Evolutionary conservation across 768 basidiomycete genomes (phyloP).

Genomic region (Cyclocybe cylindracea): DNA sequence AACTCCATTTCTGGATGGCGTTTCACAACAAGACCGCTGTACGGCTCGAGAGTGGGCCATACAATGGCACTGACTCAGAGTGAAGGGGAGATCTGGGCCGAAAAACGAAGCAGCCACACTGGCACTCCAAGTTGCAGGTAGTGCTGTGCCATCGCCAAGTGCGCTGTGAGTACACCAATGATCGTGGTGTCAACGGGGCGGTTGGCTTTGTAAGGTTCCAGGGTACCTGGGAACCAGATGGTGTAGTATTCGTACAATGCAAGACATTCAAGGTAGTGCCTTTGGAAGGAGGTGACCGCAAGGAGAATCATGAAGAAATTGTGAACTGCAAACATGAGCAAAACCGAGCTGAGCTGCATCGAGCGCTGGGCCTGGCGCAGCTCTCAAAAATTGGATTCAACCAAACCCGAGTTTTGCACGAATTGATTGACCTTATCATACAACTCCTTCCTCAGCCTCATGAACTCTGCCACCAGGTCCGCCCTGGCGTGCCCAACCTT

Average conservation of each 20-base stretch:
- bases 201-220: background rate
- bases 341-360: background rate
- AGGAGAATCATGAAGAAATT: background rate
- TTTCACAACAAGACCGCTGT: background rate
- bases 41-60: too few relatives aligned
- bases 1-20: background rate
- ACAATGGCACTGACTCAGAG: too few relatives aligned
- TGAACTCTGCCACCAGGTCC: background rate
- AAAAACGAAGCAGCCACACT: too few relatives aligned
- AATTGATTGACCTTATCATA: background rate
- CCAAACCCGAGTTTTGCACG: background rate
- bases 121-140: too few relatives aligned
- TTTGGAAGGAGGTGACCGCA: conserved; percentile 3
- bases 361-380: background rate
- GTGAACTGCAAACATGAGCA: background rate
- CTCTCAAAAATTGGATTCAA: background rate
- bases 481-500: background rate
- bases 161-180: background rate
- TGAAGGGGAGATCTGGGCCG: too few relatives aligned
- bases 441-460: background rate
- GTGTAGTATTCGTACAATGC: background rate
- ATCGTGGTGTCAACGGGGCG: background rate
- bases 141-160: background rate
- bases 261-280: conserved; percentile 2
- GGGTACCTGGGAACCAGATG: background rate